Evolutionary conservation across 495 filamentous ascomycete species (phyloP).

Genomic region (Neurospora cerealis): DNA sequence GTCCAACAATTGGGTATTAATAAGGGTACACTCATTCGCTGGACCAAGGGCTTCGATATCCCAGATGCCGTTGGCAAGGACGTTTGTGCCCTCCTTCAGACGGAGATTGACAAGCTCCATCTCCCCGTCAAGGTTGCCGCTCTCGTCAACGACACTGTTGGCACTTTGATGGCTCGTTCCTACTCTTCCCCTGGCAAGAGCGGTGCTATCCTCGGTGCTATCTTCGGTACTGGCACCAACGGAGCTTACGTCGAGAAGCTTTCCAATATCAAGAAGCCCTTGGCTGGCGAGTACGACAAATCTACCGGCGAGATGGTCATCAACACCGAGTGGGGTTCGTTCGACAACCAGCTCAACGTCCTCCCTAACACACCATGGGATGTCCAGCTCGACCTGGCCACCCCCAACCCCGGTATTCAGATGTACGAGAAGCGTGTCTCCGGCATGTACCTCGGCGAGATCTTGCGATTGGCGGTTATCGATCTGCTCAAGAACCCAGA

Average conservation of each 20-base stretch:
- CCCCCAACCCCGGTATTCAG: slow-evolving; percentile 88
- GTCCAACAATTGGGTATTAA: slow-evolving; percentile 92
- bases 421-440: slow-evolving; percentile 99
- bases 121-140: slow-evolving; percentile 90
- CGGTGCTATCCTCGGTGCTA: slow-evolving; percentile 78
- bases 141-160: slow-evolving; percentile 94
- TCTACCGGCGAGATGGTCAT: slow-evolving; percentile 91
- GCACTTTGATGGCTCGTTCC: slow-evolving; percentile 93
- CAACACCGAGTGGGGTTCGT: slow-evolving; percentile 97
- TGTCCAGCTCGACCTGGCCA: slow-evolving; percentile 61
- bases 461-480: slow-evolving; percentile 68
- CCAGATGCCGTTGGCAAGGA: slow-evolving; percentile 86
- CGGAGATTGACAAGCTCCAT: slow-evolving; percentile 77
- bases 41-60: slow-evolving; percentile 99
- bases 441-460: slow-evolving; percentile 97
- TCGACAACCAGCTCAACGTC: slow-evolving; percentile 84
- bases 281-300: slow-evolving; percentile 60
- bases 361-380: slow-evolving; percentile 84
- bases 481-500: slow-evolving; percentile 51
- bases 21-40: slow-evolving; percentile 81
- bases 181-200: slow-evolving; percentile 88
- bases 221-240: slow-evolving; percentile 92
- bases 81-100: slow-evolving; percentile 81
- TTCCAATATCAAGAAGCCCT: slow-evolving; percentile 54
- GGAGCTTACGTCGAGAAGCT: slow-evolving; percentile 84